These are phyloP conservation scores for Madurella fahalii DNA, from an alignment of 2,329 filamentous ascomycete genomes.

Conservation along the genomic window DNA sequence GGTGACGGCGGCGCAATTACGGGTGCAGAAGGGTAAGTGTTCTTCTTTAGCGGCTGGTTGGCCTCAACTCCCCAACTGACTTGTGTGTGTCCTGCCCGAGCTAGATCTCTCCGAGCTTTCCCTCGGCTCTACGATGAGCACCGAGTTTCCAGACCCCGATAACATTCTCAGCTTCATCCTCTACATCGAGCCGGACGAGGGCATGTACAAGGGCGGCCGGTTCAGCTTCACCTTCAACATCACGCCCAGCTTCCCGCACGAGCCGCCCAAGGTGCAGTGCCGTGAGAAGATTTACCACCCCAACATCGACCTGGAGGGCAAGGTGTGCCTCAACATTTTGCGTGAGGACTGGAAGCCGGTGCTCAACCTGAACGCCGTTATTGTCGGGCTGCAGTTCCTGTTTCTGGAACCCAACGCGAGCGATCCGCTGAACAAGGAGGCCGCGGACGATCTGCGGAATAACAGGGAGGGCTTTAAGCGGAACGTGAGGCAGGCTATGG, in stretches of 20 bases:
- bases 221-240: slow-evolving; percentile 92
- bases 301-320: slow-evolving; percentile 96
- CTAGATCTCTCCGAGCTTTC: slow-evolving; percentile 77
- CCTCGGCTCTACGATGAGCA: slow-evolving; percentile 74
- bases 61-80: slow-evolving; percentile 1
- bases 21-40: slow-evolving; percentile 83
- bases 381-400: slow-evolving; percentile 93
- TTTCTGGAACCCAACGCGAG: slow-evolving; percentile 97
- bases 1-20: slow-evolving; percentile 90
- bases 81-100: too few relatives aligned
- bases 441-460: slow-evolving; percentile 81
- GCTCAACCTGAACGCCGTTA: slow-evolving; percentile 91
- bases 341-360: slow-evolving; percentile 99
- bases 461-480: slow-evolving; percentile 88
- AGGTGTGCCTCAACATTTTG: slow-evolving; percentile 96
- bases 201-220: slow-evolving; percentile 78
- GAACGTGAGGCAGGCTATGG: slow-evolving; percentile 82
- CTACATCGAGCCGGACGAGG: slow-evolving; percentile 80
- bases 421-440: slow-evolving; percentile 97
- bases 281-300: slow-evolving; percentile 98
- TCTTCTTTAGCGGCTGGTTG: background rate
- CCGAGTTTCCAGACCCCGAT: slow-evolving; percentile 75
- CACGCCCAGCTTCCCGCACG: slow-evolving; percentile 92
- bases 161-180: slow-evolving; percentile 82
- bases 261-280: slow-evolving; percentile 95